phyloP scores from a whole-genome alignment of 2,329 filamentous ascomycete species.

The Pseudogymnoascus verrucosus region DNA sequence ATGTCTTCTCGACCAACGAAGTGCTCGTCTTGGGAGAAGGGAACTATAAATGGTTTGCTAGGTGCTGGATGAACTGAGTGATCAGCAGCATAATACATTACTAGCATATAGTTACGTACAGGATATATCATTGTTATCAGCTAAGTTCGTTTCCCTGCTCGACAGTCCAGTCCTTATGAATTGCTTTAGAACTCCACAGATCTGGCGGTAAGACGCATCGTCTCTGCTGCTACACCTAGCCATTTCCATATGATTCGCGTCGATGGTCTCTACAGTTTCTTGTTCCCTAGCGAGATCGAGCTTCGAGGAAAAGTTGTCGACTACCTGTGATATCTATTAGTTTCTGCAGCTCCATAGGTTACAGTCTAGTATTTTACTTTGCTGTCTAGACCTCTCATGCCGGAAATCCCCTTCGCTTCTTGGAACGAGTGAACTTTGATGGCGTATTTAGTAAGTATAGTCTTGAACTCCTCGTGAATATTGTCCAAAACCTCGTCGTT shows the following conservation, averaged over 20 bases:
- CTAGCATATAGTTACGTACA: neutral
- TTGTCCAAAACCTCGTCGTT: constrained; percentile 32
- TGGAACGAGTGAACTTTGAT: constrained; percentile 36
- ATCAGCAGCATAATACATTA: neutral
- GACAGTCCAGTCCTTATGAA: neutral
- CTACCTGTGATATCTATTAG: neutral
- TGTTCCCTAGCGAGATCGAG: constrained; percentile 27
- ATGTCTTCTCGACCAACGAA: constrained; percentile 5
- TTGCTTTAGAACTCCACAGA: constrained; percentile 11
- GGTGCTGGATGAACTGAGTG: neutral
- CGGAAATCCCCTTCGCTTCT: constrained; percentile 28
- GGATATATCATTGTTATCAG: neutral
- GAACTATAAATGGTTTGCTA: neutral
- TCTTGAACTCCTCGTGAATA: constrained; percentile 31
- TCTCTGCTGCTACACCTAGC: constrained; percentile 31
- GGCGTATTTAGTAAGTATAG: constrained; percentile 17
- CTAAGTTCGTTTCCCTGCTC: neutral
- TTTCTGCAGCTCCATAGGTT: neutral
- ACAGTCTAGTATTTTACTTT: constrained; percentile 23
- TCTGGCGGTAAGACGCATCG: constrained; percentile 21
- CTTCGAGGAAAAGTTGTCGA: constrained; percentile 11
- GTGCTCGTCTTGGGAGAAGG: neutral
- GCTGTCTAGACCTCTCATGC: constrained; percentile 27
- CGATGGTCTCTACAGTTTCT: constrained; percentile 25
- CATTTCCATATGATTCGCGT: constrained; percentile 34